Evolutionary conservation across 768 basidiomycete species (phyloP), one percentile per base, ranked within the genome.

Genomic region (Strobilomyces confusus): DNA sequence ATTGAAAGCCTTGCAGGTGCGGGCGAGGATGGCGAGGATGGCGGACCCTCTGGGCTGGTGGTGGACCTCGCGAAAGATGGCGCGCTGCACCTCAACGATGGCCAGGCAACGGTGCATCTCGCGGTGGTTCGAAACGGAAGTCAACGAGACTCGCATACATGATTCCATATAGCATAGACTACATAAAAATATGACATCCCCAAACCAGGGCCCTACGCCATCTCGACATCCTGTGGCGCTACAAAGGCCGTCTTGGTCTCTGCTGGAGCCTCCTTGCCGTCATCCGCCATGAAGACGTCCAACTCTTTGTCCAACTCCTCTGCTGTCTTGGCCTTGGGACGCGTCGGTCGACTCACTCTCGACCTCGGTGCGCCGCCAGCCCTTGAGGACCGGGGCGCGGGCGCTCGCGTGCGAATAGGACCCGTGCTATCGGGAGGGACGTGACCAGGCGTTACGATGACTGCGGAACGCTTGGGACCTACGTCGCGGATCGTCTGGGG

Each of bases 301-400:
- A 97, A 68, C 71, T 97, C 93, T 67, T 80, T 84, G 68, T 97
- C 93, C 54, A 97, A 72, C 59, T 95, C 89, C 53, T 85, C 87
- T 9, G 82, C 88, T 2, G 88, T 88, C 70, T 89, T 84, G 4
- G 80, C 77, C 70, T 84, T 83, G 63, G 78, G 73, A 20, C 69
- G 69, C 13, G 55, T 53, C 23, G 66, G 54, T 58, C 72, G 65
- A 58, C 65, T 63, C 59, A 51, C 71, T 58, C 54, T 71, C 42
- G 64, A 56, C 59, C 54, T 61, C 5, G 57, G 58, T 20, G 56
- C 34, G 4, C 12, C 7, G 14, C 32, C 48, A 14, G 37, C 56
- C 52, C 61, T 63, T 22, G 56, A 37, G 11, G 63, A 43, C 37
- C 72, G 61, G 3, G 57, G 49, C 47, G 70, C 71, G 4, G 57